Conservation (phyloP, 179 eudicot genomes). For the Sideroxylon spinosum region DNA sequence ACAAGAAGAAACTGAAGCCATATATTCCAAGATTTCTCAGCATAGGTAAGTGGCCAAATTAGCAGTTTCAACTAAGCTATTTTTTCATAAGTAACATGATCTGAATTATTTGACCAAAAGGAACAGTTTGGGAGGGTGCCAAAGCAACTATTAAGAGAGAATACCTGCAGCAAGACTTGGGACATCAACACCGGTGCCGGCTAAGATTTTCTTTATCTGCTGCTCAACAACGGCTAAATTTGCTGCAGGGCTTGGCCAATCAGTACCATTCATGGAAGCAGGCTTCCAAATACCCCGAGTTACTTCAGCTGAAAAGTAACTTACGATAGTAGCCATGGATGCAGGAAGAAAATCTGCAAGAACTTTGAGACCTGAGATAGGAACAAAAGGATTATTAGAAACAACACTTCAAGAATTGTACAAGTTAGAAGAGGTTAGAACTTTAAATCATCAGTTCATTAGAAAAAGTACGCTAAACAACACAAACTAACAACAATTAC, state of each 20-base stretch:
- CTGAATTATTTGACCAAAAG: not conserved
- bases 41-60: not conserved
- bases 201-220: slow-evolving; percentile 78
- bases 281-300: slow-evolving; percentile 98
- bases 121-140: not conserved
- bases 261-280: slow-evolving; percentile 94
- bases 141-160: slow-evolving; percentile 1
- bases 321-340: slow-evolving; percentile 81
- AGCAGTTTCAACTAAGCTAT: not conserved
- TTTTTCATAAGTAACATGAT: not conserved
- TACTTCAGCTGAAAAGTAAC: slow-evolving; percentile 98
- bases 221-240: slow-evolving; percentile 80
- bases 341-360: slow-evolving; percentile 99
- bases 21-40: not conserved
- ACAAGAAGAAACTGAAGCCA: not conserved
- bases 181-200: slow-evolving; percentile 84
- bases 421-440: not conserved
- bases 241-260: slow-evolving; percentile 99
- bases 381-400: not conserved
- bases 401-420: not conserved
- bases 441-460: not conserved
- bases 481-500: not conserved
- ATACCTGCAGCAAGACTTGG: slow-evolving; percentile 80
- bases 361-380: slow-evolving; percentile 77
- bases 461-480: not conserved